phyloP scores from a whole-genome alignment of 2,329 filamentous ascomycete genomes.

The Coniochaeta sp. region DNA sequence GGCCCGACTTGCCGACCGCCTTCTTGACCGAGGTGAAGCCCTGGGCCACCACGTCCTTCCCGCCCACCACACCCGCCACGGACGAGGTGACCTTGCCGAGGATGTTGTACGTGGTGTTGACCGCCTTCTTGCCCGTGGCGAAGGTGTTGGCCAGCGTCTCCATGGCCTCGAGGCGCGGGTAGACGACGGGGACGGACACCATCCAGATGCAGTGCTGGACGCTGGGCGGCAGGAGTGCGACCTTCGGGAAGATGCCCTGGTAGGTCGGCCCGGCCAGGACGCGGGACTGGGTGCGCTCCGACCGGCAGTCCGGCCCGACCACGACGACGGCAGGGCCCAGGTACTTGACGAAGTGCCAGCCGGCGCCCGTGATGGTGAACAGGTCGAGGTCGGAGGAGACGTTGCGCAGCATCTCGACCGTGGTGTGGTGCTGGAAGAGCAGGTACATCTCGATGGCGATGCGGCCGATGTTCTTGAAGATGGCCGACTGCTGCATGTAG shows the following conservation, averaged over 20 bases:
- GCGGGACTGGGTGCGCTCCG: constrained; percentile 81
- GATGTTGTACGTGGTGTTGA: constrained; percentile 94
- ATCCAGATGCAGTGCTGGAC: constrained; percentile 98
- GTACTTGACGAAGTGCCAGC: constrained; percentile 98
- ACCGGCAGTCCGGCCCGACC: constrained; percentile 84
- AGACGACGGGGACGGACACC: constrained; percentile 83
- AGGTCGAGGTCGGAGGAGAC: constrained; percentile 82
- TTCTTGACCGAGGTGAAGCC: constrained; percentile 95
- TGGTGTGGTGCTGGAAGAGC: constrained; percentile 96
- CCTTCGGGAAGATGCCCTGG: constrained; percentile 93
- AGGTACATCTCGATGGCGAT: constrained; percentile 97
- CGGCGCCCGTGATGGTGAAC: constrained; percentile 93
- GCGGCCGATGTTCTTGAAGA: constrained; percentile 97
- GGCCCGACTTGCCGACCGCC: constrained; percentile 85
- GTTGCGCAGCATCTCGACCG: constrained; percentile 84
- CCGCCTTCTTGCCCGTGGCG: constrained; percentile 90
- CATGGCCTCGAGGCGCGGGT: constrained; percentile 83
- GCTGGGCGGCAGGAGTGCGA: constrained; percentile 80
- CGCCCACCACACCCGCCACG: constrained; percentile 90
- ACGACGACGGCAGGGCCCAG: constrained; percentile 86
- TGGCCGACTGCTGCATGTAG: constrained; percentile 95
- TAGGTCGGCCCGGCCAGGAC: constrained; percentile 96
- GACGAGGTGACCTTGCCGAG: constrained; percentile 92
- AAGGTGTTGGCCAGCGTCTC: constrained; percentile 89
- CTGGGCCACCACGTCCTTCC: constrained; percentile 84